Base-by-base conservation (phyloP, 2,329 filamentous ascomycete genomes). In the Paecilomyces variotii region DNA sequence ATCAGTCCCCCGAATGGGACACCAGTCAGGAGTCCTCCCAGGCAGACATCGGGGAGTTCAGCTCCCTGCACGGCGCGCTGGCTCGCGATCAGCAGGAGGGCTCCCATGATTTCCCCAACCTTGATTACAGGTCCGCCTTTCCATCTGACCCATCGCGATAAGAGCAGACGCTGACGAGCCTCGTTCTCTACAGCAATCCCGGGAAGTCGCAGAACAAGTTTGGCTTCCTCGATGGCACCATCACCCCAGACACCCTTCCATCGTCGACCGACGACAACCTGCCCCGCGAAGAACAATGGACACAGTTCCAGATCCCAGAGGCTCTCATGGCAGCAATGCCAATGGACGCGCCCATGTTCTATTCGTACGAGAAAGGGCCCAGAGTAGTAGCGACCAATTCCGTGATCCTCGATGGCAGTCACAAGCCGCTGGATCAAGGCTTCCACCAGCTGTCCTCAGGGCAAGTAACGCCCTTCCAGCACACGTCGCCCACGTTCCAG, bases 231-330 rank as follows among this genome's bases (percentile, higher is more conserved):
- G 72, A 71, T 55, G 68, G 70, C 54, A 73, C 72, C 5, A 66
- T 75, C 54, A 75, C 72, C 60, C 72, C 73, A 34, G 65, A 66
- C 55, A 74, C 72, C 3, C 61, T 74, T 27, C 71, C 71, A 25
- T 72, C 69, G 14, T 73, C 72, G 19, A 63, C 69, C 55, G 73
- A 75, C 58, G 72, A 74, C 56, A 72, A 72, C 60, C 72, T 71
- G 52, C 72, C 72, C 35, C 57, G 68, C 50, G 72, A 75, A 57
- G 71, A 74, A 57, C 65, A 68, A 56, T 75, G 72, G 72, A 68
- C 72, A 27, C 72, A 71, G 6, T 73, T 73, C 39, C 72, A 72
- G 32, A 61, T 75, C 9, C 67, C 72, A 64, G 70, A 72, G 61
- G 61, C 69, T 26, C 65, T 71, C 53, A 65, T 67, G 14, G 63